Evolutionary conservation across 2,329 filamentous ascomycete genomes (phyloP).

Genomic region (Hymenoscyphus occultus): DNA sequence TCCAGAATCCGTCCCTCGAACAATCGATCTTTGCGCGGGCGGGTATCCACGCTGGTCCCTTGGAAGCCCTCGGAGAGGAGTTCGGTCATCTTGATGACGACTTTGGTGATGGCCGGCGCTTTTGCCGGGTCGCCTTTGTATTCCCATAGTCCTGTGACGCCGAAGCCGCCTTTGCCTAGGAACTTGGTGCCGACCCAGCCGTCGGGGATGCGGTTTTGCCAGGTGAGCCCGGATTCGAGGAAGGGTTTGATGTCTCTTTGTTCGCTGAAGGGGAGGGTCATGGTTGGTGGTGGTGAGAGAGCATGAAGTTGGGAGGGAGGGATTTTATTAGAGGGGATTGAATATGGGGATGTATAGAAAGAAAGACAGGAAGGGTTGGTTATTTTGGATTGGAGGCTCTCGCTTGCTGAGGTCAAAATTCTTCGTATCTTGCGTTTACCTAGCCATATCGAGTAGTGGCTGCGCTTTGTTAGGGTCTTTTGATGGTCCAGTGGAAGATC

Average conservation of each 20-base stretch:
- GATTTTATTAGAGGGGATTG: not conserved
- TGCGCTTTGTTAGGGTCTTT: not conserved
- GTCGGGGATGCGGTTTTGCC: not conserved
- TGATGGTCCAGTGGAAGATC: not conserved
- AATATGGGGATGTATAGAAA: not conserved
- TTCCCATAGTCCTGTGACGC: slow-evolving; percentile 14
- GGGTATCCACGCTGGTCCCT: not conserved
- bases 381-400: not conserved
- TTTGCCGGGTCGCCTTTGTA: slow-evolving; percentile 1
- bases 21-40: not conserved
- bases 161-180: slow-evolving; percentile 15
- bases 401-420: not conserved
- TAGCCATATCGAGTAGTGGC: not conserved
- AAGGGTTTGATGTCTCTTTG: not conserved
- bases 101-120: not conserved
- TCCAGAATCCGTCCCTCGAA: slow-evolving; percentile 10
- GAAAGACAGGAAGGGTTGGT: too few species aligned
- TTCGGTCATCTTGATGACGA: slow-evolving; percentile 14
- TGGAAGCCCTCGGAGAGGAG: not conserved
- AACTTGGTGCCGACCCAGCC: slow-evolving; percentile 2
- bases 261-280: not conserved
- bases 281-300: not conserved
- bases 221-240: not conserved
- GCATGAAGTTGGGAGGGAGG: not conserved
- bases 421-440: not conserved